Evolutionary conservation across 768 basidiomycete genomes (phyloP).

Genomic region (Infundibulicybe gibba): DNA sequence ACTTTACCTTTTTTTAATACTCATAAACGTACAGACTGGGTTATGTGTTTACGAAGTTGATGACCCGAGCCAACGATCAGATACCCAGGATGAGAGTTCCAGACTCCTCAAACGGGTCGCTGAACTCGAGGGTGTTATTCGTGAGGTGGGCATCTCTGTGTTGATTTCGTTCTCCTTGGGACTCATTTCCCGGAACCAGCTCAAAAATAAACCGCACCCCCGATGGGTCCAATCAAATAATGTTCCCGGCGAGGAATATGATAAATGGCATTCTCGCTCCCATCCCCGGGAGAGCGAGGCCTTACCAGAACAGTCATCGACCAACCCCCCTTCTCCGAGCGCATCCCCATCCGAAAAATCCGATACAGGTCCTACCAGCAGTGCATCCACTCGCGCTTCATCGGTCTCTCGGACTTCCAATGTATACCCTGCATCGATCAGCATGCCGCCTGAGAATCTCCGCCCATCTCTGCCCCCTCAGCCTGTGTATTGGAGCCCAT

Average conservation of each 20-base stretch:
- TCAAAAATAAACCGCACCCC: conserved; percentile 73
- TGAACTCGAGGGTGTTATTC: conserved; percentile 79
- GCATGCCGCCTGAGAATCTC: conserved; percentile 12
- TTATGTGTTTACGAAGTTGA: conserved; percentile 85
- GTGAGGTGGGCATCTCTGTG: conserved; percentile 47
- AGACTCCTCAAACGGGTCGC: conserved; percentile 72
- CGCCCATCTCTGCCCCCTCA: conserved; percentile 23
- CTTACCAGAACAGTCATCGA: conserved; percentile 15
- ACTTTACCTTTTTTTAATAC: not conserved
- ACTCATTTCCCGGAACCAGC: conserved; percentile 25
- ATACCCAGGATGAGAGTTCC: conserved; percentile 57
- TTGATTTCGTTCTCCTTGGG: conserved; percentile 30
- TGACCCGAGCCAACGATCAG: conserved; percentile 57
- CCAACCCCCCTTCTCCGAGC: conserved; percentile 23
- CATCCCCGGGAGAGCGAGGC: conserved; percentile 12
- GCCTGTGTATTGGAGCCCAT: conserved; percentile 20
- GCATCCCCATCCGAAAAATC: conserved; percentile 26
- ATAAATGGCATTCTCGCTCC: conserved; percentile 20
- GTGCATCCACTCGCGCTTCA: conserved; percentile 9
- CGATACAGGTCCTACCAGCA: conserved; percentile 10
- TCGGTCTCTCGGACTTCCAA: conserved; percentile 8
- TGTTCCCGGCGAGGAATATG: conserved; percentile 24
- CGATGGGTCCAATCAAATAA: conserved; percentile 53
- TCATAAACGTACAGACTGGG: conserved; percentile 51
- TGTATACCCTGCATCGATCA: conserved; percentile 14